Conservation (phyloP, 495 filamentous ascomycete genomes). For the Amorphotheca resinae region DNA sequence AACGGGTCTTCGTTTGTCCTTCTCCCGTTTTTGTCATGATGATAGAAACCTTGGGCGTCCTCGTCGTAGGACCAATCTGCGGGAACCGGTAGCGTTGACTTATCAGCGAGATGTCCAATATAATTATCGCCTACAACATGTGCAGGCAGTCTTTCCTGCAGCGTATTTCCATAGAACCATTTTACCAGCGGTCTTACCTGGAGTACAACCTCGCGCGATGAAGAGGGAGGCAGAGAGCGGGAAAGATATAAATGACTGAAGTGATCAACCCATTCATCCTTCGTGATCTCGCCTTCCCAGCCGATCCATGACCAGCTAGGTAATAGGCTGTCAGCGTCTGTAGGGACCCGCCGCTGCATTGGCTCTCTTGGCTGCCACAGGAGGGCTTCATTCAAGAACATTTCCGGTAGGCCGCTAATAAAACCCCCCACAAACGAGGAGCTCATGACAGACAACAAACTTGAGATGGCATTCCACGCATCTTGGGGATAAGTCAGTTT, state of each 20-base stretch:
- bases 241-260: background rate
- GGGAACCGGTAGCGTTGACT: background rate
- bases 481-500: conserved; percentile 3
- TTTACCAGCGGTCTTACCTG: background rate
- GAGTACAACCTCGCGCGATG: background rate
- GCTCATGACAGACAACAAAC: conserved; percentile 1
- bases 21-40: background rate
- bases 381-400: conserved; percentile 11
- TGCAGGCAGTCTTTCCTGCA: background rate
- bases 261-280: background rate
- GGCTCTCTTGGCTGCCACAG: conserved; percentile 5
- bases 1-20: too few species aligned
- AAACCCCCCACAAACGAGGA: conserved; percentile 8
- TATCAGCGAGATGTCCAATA: background rate
- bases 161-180: conserved; percentile 3
- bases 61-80: background rate
- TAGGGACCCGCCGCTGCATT: background rate
- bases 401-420: conserved; percentile 7
- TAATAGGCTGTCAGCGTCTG: background rate
- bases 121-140: background rate
- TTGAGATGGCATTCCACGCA: background rate
- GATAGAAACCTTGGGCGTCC: background rate
- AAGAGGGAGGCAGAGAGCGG: background rate
- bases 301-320: conserved; percentile 10
- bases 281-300: conserved; percentile 3